A percentile compares a stretch with the other conserved stretches of the same genome.
Conservation (phyloP, 2,329 filamentous ascomycete genomes). For the Fusarium keratoplasticum region DNA sequence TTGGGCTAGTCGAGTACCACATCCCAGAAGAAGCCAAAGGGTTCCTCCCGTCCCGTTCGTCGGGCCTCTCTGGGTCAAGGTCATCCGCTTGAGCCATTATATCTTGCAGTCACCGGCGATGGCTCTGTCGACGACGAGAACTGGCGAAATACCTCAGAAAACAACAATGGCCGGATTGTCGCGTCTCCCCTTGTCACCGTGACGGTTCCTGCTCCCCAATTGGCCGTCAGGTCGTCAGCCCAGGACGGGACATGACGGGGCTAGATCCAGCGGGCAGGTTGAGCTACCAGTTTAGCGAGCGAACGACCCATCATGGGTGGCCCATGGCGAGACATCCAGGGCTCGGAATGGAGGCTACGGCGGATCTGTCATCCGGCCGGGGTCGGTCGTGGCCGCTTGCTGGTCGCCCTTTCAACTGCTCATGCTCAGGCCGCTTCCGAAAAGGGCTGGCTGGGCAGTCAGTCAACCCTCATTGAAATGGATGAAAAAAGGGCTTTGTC, state of each 20-base stretch:
- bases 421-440: conserved; percentile 24
- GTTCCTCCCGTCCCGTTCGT: conserved; percentile 45
- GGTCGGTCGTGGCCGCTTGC: conserved; percentile 23
- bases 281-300: conserved; percentile 43
- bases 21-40: conserved; percentile 41
- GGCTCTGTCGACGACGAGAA: not conserved
- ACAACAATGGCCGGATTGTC: conserved; percentile 10
- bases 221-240: conserved; percentile 37
- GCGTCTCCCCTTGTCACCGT: conserved; percentile 28
- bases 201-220: conserved; percentile 28
- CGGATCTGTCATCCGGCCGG: conserved; percentile 44
- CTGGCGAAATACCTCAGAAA: conserved; percentile 8
- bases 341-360: conserved; percentile 42
- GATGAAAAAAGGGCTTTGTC: not conserved
- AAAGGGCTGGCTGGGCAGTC: conserved; percentile 27
- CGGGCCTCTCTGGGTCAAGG: conserved; percentile 28
- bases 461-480: not conserved
- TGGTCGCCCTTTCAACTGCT: conserved; percentile 34
- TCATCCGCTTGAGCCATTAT: conserved; percentile 19
- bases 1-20: conserved; percentile 44
- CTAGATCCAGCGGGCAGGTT: conserved; percentile 47
- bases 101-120: not conserved
- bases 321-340: conserved; percentile 40
- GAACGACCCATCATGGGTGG: conserved; percentile 39
- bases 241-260: conserved; percentile 42